Conservation (phyloP, 2,329 filamentous ascomycete genomes). For the Raffaelea albimanens region DNA sequence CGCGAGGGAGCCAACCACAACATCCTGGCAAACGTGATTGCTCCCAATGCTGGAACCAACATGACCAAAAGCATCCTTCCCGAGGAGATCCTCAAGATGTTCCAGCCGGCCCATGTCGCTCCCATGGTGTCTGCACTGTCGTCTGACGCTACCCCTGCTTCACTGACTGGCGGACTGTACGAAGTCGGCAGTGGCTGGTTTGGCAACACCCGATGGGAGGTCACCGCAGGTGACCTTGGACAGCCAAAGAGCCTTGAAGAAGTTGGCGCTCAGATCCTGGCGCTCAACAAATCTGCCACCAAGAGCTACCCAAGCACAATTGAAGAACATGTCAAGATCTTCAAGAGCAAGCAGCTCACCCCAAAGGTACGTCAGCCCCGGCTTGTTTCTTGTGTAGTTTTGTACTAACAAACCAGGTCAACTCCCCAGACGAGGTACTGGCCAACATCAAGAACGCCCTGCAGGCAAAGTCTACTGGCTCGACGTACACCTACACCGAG, state of each 20-base stretch:
- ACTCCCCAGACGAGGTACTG: slow-evolving; percentile 32
- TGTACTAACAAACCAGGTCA: slow-evolving; percentile 6
- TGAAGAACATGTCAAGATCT: too few relatives aligned
- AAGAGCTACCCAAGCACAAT: too few relatives aligned
- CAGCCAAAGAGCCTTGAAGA: slow-evolving; percentile 75
- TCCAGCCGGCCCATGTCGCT: slow-evolving; percentile 98
- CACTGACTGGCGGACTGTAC: slow-evolving; percentile 78
- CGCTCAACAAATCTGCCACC: too few relatives aligned
- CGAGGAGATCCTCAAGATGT: slow-evolving; percentile 94
- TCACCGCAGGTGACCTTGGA: slow-evolving; percentile 86
- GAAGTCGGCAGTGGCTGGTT: slow-evolving; percentile 95
- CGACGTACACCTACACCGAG: slow-evolving; percentile 74
- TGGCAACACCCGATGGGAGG: slow-evolving; percentile 84
- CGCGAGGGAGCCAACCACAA: slow-evolving; percentile 95
- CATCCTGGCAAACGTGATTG: slow-evolving; percentile 96
- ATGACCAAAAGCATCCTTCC: slow-evolving; percentile 94
- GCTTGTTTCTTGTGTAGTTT: slow-evolving; percentile 2
- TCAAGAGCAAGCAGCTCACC: too few relatives aligned
- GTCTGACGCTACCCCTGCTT: slow-evolving; percentile 77
- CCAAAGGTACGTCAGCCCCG: too few relatives aligned
- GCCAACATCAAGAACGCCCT: slow-evolving; percentile 63
- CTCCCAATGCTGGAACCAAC: slow-evolving; percentile 89
- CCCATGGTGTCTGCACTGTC: slow-evolving; percentile 78
- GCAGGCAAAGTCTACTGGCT: slow-evolving; percentile 60
- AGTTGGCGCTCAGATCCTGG: slow-evolving; percentile 58